A percentile compares a stretch with the other conserved stretches of the same genome.
phyloP scores from a whole-genome alignment of 345 rosid species.

The Tarenaya hassleriana region DNA sequence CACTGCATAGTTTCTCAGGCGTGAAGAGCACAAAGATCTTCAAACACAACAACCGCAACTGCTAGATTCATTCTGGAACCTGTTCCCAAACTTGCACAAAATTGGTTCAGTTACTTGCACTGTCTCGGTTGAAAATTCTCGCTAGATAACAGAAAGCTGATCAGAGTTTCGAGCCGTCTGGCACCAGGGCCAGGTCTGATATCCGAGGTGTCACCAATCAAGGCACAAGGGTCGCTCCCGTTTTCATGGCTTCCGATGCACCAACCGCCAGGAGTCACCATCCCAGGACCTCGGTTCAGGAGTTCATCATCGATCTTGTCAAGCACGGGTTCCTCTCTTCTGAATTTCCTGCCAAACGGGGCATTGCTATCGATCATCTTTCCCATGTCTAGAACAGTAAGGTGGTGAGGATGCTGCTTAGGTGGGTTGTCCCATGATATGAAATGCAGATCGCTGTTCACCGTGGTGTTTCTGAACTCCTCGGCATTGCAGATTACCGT shows the following conservation, averaged over 20 bases:
- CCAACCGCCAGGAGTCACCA: constrained; percentile 94
- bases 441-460: constrained; percentile 85
- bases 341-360: constrained; percentile 83
- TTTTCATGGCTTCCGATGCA: constrained; percentile 75
- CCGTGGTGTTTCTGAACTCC: constrained; percentile 85
- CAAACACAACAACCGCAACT: no score
- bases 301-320: constrained; percentile 76
- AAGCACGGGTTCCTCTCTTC: constrained; percentile 66
- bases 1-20: no score
- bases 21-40: no score
- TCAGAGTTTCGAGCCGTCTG: constrained; percentile 56
- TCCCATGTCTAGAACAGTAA: constrained; percentile 55
- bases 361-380: constrained; percentile 76
- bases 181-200: constrained; percentile 81
- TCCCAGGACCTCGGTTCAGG: constrained; percentile 50
- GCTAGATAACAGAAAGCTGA: constrained; percentile 46
- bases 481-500: constrained; percentile 84
- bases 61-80: no score
- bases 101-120: constrained; percentile 44
- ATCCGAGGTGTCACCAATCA: constrained; percentile 46
- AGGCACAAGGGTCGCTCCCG: constrained; percentile 77
- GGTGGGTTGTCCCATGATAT: constrained; percentile 99
- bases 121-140: constrained; percentile 73
- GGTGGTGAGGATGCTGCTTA: constrained; percentile 92
- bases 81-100: no score